Base-by-base conservation (phyloP, 208 protist species). In the Herpetomonas samuelpessoai region DNA sequence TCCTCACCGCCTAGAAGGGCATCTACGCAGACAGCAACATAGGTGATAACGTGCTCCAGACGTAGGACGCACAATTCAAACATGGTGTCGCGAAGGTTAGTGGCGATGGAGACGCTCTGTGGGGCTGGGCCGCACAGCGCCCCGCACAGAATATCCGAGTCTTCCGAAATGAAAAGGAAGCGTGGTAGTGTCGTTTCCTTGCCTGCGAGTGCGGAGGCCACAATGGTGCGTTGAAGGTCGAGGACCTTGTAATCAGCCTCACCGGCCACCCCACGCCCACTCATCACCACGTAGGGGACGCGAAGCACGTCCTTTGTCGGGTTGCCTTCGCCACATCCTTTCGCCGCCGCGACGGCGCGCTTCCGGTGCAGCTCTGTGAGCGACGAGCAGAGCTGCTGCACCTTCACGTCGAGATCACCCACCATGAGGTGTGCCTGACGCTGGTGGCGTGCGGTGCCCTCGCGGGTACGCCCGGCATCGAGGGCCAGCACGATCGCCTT, bases 221-320 rank as follows among this genome's bases (percentile, higher is more conserved):
- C 58, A 38, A 95, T 41, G 9, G 24, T 48, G 10, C 88, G 74
- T 44, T 95, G 88, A 29, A 92, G 53, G 49, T 91, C 81, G 1
- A 95, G 70, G 25, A 95, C 67, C 67, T 95, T 95, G 79, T 92
- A 95, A 49, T 95, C 88, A 18, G 81, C 88, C 59, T 95, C 88
- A n/a, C 88, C 88, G 1, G 80, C 81, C 19, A 95, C 83, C 4
- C 79, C 65, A 1, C 88, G 76, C 12, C 88, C 88, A 60, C 85
- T 92, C 51, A 83, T 79, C 21, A 89, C 46, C 16, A 95, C 54
- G n/a, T 78, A 53, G 16, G 86, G 86, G 18, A 19, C 26, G 18
- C 14, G 26, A n/a, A n/a, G n/a, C 35, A 14, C 35, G 6, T 41
- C 9, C 35, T 41, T 41, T 26, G 1, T 14, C 7, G 12, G n/a